Conservation (phyloP, 768 basidiomycete genomes). For the Cubamyces lactineus region DNA sequence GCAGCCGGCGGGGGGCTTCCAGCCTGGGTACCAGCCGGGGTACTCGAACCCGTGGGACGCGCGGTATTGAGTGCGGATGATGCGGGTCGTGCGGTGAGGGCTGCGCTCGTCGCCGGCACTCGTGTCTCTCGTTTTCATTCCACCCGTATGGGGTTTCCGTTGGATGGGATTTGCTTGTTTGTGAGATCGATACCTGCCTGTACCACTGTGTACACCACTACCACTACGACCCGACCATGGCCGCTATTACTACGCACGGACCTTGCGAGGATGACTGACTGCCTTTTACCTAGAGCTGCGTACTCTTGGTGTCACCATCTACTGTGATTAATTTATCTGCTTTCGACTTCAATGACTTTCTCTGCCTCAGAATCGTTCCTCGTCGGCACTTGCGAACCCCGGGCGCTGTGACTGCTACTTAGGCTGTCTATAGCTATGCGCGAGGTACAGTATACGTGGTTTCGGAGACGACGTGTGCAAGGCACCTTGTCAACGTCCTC, state of each 20-base stretch:
- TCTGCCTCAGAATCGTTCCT: no score
- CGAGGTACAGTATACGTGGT: no score
- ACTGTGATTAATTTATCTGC: neutral
- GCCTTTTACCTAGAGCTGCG: neutral
- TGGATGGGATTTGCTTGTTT: no score
- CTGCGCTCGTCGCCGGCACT: neutral
- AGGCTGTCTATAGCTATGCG: no score
- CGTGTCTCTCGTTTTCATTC: neutral
- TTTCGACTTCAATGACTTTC: neutral
- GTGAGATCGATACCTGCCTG: neutral
- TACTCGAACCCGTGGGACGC: constrained; percentile 35
- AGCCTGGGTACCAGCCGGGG: neutral
- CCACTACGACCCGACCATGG: no score
- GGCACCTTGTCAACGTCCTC: neutral
- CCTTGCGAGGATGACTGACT: neutral
- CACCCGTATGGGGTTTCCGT: neutral
- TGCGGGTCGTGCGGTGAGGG: neutral
- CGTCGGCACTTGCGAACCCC: no score
- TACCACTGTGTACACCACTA: no score
- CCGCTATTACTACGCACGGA: neutral
- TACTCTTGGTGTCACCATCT: neutral
- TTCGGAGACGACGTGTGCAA: neutral
- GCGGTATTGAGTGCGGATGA: constrained; percentile 20
- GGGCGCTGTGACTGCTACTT: no score
- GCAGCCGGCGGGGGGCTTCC: no score